These are phyloP conservation scores for Euphrasia arctica DNA, from an alignment of 305 asterid species.

Conservation along the genomic window DNA sequence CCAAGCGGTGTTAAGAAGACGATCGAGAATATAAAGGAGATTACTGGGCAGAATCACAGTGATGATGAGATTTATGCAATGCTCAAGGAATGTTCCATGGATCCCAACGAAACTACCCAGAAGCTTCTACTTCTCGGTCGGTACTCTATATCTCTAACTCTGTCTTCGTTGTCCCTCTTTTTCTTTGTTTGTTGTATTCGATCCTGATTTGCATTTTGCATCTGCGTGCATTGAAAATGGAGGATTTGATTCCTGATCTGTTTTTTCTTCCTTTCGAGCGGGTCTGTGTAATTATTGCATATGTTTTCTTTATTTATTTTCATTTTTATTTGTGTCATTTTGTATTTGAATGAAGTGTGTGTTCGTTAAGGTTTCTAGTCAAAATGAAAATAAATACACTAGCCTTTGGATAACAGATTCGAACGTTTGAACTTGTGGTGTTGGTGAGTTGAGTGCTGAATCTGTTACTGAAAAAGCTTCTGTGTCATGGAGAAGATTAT, in stretches of 20 bases:
- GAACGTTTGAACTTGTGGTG: constrained; percentile 10
- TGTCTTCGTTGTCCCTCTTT: background rate
- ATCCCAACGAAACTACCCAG: constrained; percentile 90
- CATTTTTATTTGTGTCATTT: constrained; percentile 12
- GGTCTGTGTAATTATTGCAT: constrained; percentile 12
- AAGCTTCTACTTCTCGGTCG: constrained; percentile 86
- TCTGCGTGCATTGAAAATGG: constrained; percentile 26
- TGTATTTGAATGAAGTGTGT: constrained; percentile 13
- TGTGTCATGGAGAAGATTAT: constrained; percentile 12
- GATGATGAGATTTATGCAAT: constrained; percentile 92
- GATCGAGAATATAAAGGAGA: constrained; percentile 85
- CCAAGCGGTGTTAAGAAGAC: constrained; percentile 66
- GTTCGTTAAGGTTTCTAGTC: constrained; percentile 13
- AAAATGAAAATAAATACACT: background rate
- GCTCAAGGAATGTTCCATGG: constrained; percentile 94
- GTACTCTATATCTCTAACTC: background rate
- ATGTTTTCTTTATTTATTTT: background rate
- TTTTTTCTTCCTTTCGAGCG: constrained; percentile 16
- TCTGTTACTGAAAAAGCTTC: constrained; percentile 10
- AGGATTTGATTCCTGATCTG: constrained; percentile 30
- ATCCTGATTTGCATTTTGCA: constrained; percentile 39
- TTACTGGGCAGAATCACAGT: constrained; percentile 73
- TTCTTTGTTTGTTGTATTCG: constrained; percentile 15
- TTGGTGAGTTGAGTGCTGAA: constrained; percentile 16
- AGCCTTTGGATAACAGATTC: constrained; percentile 16